These are phyloP conservation scores for Dryas integrifolia DNA, from an alignment of 331 rosid genomes.

Conservation along the genomic window DNA sequence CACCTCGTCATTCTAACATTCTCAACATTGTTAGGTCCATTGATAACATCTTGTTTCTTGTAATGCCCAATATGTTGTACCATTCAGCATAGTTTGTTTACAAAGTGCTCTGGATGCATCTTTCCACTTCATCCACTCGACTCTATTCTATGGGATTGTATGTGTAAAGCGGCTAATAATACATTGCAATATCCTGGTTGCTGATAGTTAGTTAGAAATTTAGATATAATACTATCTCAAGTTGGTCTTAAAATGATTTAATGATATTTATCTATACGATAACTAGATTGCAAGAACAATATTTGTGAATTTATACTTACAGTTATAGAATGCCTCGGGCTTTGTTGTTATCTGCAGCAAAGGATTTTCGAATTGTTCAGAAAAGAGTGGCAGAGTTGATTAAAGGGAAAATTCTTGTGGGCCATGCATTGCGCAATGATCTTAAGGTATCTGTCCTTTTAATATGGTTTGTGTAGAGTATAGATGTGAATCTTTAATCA, in stretches of 20 bases:
- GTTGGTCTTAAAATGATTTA: background rate
- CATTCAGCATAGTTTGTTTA: too few species aligned
- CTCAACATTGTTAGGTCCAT: background rate
- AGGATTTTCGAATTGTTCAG: constrained; percentile 72
- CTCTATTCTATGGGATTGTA: background rate
- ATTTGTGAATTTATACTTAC: background rate
- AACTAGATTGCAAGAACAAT: background rate
- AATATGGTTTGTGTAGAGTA: background rate
- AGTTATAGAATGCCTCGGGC: background rate
- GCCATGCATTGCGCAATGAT: constrained; percentile 90
- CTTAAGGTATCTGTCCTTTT: constrained; percentile 59
- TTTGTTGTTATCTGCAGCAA: constrained; percentile 46
- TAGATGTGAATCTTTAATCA: constrained; percentile 8
- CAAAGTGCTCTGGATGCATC: background rate
- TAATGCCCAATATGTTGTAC: background rate
- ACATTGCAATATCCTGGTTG: background rate
- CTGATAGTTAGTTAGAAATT: background rate
- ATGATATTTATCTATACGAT: background rate
- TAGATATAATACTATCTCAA: background rate
- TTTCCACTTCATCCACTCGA: background rate
- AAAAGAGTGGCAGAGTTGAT: constrained; percentile 77
- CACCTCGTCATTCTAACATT: background rate
- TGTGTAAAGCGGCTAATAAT: background rate
- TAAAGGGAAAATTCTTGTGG: constrained; percentile 78
- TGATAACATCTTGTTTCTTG: background rate